Percentiles rank a stretch among this genome's conserved stretches.
phyloP scores from a whole-genome alignment of 345 rosid species.

The Cardamine chenopodiifolia region DNA sequence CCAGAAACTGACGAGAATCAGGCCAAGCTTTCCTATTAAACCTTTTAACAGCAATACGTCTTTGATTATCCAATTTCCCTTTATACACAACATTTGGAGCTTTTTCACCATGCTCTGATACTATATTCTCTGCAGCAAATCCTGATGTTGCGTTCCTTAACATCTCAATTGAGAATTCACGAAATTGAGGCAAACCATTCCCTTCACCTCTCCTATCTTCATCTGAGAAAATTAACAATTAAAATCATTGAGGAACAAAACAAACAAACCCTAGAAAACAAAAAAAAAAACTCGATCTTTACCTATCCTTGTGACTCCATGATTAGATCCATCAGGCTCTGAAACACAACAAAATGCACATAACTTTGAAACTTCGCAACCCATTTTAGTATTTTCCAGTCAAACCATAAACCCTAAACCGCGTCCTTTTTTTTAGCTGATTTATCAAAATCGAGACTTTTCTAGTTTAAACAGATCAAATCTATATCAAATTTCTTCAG shows the following conservation, averaged over 20 bases:
- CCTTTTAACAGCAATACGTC: constrained; percentile 82
- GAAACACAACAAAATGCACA: constrained; percentile 65
- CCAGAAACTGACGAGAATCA: constrained; percentile 85
- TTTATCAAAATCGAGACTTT: constrained; percentile 24
- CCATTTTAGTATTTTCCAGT: constrained; percentile 41
- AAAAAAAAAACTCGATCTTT: constrained; percentile 1
- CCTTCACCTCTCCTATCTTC: constrained; percentile 53
- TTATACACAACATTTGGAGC: constrained; percentile 95
- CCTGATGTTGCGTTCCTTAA: constrained; percentile 88
- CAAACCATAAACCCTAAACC: constrained; percentile 43
- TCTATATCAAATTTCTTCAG: not conserved
- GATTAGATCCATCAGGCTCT: constrained; percentile 62
- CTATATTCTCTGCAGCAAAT: constrained; percentile 83
- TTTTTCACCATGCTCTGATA: constrained; percentile 94
- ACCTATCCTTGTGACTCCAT: constrained; percentile 65
- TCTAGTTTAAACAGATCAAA: constrained; percentile 25
- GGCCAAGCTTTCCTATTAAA: constrained; percentile 94
- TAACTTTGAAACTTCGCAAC: constrained; percentile 64
- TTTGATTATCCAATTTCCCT: constrained; percentile 84
- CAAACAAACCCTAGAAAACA: not conserved
- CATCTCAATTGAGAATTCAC: constrained; percentile 75
- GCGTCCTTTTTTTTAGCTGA: not conserved
- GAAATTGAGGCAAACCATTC: constrained; percentile 60
- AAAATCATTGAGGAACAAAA: not conserved
- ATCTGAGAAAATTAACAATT: constrained; percentile 43